Evolutionary conservation across 78 protist species (phyloP).

Genomic region (Acrasis kona): DNA sequence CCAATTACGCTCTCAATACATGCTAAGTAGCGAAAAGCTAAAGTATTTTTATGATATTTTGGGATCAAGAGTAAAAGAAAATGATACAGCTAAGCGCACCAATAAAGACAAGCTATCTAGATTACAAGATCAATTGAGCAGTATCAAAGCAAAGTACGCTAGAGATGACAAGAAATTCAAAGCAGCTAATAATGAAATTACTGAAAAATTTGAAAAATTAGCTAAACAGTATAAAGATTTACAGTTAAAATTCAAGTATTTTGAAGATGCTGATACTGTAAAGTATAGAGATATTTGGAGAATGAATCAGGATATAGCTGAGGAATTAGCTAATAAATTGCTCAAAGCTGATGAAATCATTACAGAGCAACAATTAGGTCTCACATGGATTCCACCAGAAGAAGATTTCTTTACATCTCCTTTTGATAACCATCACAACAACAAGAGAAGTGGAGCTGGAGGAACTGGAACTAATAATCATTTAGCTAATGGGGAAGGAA

Average conservation of each 20-base stretch:
- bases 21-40: constrained; percentile 66
- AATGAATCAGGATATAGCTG: constrained; percentile 52
- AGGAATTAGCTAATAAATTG: constrained; percentile 11
- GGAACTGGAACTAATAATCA: too few relatives aligned
- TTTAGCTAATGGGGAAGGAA: too few relatives aligned
- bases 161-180: constrained; percentile 30
- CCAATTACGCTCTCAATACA: constrained; percentile 10
- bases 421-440: too few relatives aligned
- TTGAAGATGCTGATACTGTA: constrained; percentile 33
- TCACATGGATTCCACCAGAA: constrained; percentile 42
- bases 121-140: constrained; percentile 28
- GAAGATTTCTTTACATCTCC: constrained; percentile 27
- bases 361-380: constrained; percentile 52
- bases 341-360: constrained; percentile 50
- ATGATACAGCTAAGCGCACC: constrained; percentile 32
- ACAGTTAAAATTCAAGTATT: constrained; percentile 51
- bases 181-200: constrained; percentile 30
- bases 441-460: too few relatives aligned
- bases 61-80: constrained; percentile 48
- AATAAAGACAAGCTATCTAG: constrained; percentile 39
- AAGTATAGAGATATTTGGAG: constrained; percentile 45
- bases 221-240: constrained; percentile 69
- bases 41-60: constrained; percentile 61
- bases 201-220: constrained; percentile 52
- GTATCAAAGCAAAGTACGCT: constrained; percentile 16